A percentile compares a stretch with the other conserved stretches of the same genome.
These are phyloP conservation scores for Pyrrhoderma noxium DNA, from an alignment of 1,284 basidiomycete species.

Conservation along the genomic window DNA sequence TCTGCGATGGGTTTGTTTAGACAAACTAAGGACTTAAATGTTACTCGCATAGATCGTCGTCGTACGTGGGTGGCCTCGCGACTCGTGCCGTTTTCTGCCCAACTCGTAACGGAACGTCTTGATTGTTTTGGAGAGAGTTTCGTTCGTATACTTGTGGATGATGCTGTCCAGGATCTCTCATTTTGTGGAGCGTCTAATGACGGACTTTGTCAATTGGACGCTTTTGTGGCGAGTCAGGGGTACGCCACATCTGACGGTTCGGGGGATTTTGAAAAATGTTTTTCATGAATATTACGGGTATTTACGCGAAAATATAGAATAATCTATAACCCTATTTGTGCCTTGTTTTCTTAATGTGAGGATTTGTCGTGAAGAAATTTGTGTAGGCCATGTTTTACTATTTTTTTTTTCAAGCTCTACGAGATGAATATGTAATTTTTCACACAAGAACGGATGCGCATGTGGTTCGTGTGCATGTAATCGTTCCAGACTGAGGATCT, in stretches of 20 bases:
- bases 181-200: slow-evolving; percentile 49
- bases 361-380: too few relatives aligned
- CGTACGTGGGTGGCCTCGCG: slow-evolving; percentile 52
- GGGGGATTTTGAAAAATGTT: slow-evolving; percentile 61
- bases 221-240: slow-evolving; percentile 64
- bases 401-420: not conserved
- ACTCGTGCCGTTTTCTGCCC: slow-evolving; percentile 58
- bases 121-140: slow-evolving; percentile 36
- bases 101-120: slow-evolving; percentile 59
- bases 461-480: too few relatives aligned
- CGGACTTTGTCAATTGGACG: slow-evolving; percentile 56
- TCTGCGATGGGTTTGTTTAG: slow-evolving; percentile 66
- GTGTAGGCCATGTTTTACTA: too few relatives aligned
- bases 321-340: not conserved
- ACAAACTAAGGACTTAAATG: slow-evolving; percentile 31
- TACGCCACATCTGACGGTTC: slow-evolving; percentile 59
- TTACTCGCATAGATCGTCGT: slow-evolving; percentile 30
- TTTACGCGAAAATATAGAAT: not conserved
- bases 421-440: too few relatives aligned
- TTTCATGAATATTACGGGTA: slow-evolving; percentile 10
- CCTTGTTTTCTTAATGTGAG: too few relatives aligned
- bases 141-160: slow-evolving; percentile 61
- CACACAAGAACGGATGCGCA: too few relatives aligned
- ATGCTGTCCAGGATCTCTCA: slow-evolving; percentile 53
- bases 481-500: not conserved